phyloP scores from a whole-genome alignment of 2,329 filamentous ascomycete species.

The Eutypella sp. region DNA sequence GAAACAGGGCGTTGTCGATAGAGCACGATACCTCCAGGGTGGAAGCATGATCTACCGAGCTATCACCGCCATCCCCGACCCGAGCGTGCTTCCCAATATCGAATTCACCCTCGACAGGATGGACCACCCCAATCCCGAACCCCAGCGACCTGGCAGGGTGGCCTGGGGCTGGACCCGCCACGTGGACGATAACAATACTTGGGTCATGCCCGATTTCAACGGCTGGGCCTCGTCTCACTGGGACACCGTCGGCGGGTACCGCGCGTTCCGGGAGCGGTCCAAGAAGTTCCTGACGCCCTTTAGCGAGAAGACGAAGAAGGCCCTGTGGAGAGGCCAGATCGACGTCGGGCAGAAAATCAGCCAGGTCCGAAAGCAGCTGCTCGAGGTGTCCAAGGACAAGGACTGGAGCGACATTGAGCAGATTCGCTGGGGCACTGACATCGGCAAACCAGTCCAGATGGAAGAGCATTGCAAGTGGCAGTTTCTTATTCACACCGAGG shows the following conservation, averaged over 20 bases:
- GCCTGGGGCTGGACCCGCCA: slow-evolving; percentile 39
- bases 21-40: slow-evolving; percentile 21
- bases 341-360: slow-evolving; percentile 3
- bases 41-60: slow-evolving; percentile 43
- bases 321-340: slow-evolving; percentile 5
- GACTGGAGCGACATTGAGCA: slow-evolving; percentile 2
- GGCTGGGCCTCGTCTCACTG: slow-evolving; percentile 47
- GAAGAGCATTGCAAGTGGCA: slow-evolving; percentile 44
- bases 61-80: slow-evolving; percentile 33
- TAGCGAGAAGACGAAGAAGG: slow-evolving; percentile 5
- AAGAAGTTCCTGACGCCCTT: slow-evolving; percentile 4
- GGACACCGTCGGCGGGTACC: slow-evolving; percentile 37
- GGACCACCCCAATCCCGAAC: slow-evolving; percentile 31
- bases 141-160: slow-evolving; percentile 13
- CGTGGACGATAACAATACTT: slow-evolving; percentile 33
- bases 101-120: slow-evolving; percentile 45
- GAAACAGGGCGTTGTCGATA: slow-evolving; percentile 5
- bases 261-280: slow-evolving; percentile 28
- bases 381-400: slow-evolving; percentile 1
- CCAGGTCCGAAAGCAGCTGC: slow-evolving; percentile 1
- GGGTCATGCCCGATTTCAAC: slow-evolving; percentile 50
- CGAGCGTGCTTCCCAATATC: slow-evolving; percentile 37
- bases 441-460: slow-evolving; percentile 39
- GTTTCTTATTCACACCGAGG: slow-evolving; percentile 48
- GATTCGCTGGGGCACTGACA: slow-evolving; percentile 23